Conservation (phyloP, 2,329 filamentous ascomycete genomes). For the Cercospora janseana region DNA sequence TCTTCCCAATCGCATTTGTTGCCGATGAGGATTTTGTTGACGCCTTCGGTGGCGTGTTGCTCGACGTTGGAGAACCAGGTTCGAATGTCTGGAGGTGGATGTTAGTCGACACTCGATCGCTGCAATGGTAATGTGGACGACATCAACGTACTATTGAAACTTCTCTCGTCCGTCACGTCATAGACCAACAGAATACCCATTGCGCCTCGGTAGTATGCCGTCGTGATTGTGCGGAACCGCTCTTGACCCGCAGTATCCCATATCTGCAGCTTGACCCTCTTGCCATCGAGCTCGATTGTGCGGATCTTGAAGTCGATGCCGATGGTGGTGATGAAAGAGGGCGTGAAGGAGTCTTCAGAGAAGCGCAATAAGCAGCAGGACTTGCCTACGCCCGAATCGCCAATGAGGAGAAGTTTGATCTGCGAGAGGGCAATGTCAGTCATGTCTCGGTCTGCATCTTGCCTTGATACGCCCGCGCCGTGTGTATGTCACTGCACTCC, state of each 20-base stretch:
- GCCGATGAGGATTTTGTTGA: slow-evolving; percentile 99
- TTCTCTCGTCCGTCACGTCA: slow-evolving; percentile 94
- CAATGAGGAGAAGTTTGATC: slow-evolving; percentile 97
- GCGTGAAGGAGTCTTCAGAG: slow-evolving; percentile 96
- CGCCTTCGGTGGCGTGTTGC: slow-evolving; percentile 95
- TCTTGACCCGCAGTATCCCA: slow-evolving; percentile 99
- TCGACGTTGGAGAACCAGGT: slow-evolving; percentile 99
- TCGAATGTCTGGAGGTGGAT: slow-evolving; percentile 72
- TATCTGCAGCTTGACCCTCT: slow-evolving; percentile 98
- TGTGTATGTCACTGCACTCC: too few species aligned
- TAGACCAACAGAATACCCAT: slow-evolving; percentile 98
- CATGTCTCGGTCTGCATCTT: too few species aligned
- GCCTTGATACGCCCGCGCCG: background rate
- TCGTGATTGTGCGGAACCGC: slow-evolving; percentile 97
- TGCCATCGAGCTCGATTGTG: slow-evolving; percentile 97
- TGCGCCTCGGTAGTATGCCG: slow-evolving; percentile 95
- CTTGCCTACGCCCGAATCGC: slow-evolving; percentile 94
- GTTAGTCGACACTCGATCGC: background rate
- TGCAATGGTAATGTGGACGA: too few species aligned
- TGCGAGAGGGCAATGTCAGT: slow-evolving; percentile 41
- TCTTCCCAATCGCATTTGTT: slow-evolving; percentile 99
- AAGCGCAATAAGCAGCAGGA: slow-evolving; percentile 95
- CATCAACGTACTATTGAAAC: slow-evolving; percentile 87
- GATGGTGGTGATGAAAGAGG: slow-evolving; percentile 97
- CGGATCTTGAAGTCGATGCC: slow-evolving; percentile 99